A percentile compares a stretch with the other conserved stretches of the same genome.
Conservation (phyloP, 2,329 filamentous ascomycete species). For the Clarireedia homoeocarpa region DNA sequence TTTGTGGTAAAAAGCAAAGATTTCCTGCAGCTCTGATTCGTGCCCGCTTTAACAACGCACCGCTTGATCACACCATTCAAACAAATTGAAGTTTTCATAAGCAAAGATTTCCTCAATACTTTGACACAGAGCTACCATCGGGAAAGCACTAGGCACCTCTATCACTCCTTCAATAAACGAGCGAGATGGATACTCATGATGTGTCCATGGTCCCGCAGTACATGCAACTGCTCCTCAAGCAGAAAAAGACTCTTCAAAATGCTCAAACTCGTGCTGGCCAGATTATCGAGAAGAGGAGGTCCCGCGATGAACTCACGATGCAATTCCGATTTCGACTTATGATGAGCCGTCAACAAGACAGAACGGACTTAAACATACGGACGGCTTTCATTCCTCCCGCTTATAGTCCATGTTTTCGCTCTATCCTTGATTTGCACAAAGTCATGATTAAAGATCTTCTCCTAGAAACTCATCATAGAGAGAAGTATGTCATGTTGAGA, state of each 20-base stretch:
- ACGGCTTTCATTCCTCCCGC: constrained; percentile 6
- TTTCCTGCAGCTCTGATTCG: too few relatives aligned
- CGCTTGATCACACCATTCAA: too few relatives aligned
- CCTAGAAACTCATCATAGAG: constrained; percentile 36
- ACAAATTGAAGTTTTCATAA: too few relatives aligned
- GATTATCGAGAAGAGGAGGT: not conserved
- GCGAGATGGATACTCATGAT: constrained; percentile 9
- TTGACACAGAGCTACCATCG: too few relatives aligned
- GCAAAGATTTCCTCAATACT: too few relatives aligned
- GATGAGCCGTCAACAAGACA: not conserved
- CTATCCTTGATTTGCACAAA: constrained; percentile 14
- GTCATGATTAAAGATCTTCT: constrained; percentile 24
- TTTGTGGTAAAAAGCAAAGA: too few relatives aligned
- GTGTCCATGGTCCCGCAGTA: constrained; percentile 4
- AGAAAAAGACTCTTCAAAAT: not conserved
- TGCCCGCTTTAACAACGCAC: too few relatives aligned
- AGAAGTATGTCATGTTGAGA: constrained; percentile 28
- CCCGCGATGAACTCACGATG: not conserved
- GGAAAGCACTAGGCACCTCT: too few relatives aligned
- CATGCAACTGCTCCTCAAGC: not conserved
- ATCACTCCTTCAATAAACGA: too few relatives aligned
- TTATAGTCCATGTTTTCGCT: constrained; percentile 6
- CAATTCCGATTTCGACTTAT: not conserved
- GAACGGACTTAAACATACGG: not conserved
- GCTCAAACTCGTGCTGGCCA: constrained; percentile 4